Conservation (phyloP, 208 protist genomes). For the Crithidia expoeki region DNA sequence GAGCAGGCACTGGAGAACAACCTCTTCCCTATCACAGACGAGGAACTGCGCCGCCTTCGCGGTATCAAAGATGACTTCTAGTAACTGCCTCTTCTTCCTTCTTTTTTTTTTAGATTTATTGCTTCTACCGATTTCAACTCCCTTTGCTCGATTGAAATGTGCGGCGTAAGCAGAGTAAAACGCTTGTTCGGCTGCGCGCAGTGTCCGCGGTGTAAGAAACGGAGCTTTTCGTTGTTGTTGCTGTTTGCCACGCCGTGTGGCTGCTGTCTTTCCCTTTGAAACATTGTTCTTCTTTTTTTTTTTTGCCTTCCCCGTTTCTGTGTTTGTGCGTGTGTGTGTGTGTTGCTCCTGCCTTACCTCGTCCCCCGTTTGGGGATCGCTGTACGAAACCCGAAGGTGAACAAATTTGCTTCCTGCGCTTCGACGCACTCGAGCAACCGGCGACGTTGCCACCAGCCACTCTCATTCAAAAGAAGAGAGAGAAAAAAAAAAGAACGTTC, state of each 20-base stretch:
- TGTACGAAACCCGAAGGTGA: background rate
- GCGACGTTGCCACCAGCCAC: background rate
- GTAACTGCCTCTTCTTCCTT: too few relatives aligned
- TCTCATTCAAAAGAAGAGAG: background rate
- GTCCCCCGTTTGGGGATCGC: background rate
- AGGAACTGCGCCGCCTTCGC: conserved; percentile 73
- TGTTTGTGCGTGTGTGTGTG: background rate
- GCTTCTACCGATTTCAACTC: too few relatives aligned
- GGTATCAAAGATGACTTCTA: conserved; percentile 41
- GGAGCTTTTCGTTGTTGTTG: too few relatives aligned
- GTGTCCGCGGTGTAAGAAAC: too few relatives aligned
- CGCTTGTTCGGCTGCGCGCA: too few relatives aligned
- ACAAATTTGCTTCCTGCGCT: background rate
- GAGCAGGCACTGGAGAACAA: conserved; percentile 74
- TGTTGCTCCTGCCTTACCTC: background rate
- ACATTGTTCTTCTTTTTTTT: background rate
- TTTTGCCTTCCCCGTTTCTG: background rate
- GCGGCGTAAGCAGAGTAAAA: too few relatives aligned
- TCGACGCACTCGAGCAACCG: background rate
- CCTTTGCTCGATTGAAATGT: too few relatives aligned
- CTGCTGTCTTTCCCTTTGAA: background rate
- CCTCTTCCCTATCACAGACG: conserved; percentile 77
- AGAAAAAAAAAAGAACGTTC: background rate
- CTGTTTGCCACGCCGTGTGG: too few relatives aligned
- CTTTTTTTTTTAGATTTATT: background rate